A percentile compares a stretch with the other conserved stretches of the same genome.
These are phyloP conservation scores for Davidsoniella australis DNA, from an alignment of 2,329 filamentous ascomycete genomes.

Conservation along the genomic window DNA sequence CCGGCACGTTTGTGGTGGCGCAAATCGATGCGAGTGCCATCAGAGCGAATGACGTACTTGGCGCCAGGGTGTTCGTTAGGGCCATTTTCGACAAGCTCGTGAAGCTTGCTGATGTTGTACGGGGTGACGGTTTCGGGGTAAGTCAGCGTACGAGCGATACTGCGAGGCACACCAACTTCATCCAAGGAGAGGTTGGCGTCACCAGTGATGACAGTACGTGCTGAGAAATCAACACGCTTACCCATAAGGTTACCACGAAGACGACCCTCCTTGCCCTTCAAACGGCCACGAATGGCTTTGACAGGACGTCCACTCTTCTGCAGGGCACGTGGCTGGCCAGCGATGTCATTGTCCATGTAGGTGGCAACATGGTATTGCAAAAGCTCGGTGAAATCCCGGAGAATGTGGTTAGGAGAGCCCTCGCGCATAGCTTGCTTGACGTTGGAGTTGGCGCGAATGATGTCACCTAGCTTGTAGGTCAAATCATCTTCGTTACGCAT, in stretches of 20 bases:
- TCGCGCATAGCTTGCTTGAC: slow-evolving; percentile 81
- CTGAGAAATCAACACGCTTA: slow-evolving; percentile 98
- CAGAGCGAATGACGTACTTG: slow-evolving; percentile 86
- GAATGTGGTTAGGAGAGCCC: slow-evolving; percentile 80
- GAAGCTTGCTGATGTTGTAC: slow-evolving; percentile 90
- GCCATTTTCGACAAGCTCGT: slow-evolving; percentile 77
- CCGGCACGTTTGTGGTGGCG: slow-evolving; percentile 80
- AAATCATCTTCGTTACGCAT: slow-evolving; percentile 95
- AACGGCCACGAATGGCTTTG: slow-evolving; percentile 86
- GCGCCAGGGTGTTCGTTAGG: slow-evolving; percentile 91
- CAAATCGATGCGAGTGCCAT: slow-evolving; percentile 86
- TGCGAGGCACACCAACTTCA: slow-evolving; percentile 89
- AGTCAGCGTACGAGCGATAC: slow-evolving; percentile 80
- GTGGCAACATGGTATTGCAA: slow-evolving; percentile 97
- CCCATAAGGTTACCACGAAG: slow-evolving; percentile 98
- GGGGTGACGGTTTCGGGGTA: slow-evolving; percentile 96
- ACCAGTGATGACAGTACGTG: slow-evolving; percentile 97
- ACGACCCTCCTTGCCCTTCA: slow-evolving; percentile 98
- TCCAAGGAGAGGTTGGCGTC: slow-evolving; percentile 93
- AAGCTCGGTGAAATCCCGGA: slow-evolving; percentile 76
- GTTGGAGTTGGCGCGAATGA: slow-evolving; percentile 92
- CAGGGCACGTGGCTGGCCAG: slow-evolving; percentile 79
- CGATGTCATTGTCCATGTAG: slow-evolving; percentile 99
- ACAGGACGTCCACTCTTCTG: slow-evolving; percentile 95
- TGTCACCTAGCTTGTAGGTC: slow-evolving; percentile 97